phyloP scores from a whole-genome alignment of 768 basidiomycete genomes.

The Lepiota venenata region DNA sequence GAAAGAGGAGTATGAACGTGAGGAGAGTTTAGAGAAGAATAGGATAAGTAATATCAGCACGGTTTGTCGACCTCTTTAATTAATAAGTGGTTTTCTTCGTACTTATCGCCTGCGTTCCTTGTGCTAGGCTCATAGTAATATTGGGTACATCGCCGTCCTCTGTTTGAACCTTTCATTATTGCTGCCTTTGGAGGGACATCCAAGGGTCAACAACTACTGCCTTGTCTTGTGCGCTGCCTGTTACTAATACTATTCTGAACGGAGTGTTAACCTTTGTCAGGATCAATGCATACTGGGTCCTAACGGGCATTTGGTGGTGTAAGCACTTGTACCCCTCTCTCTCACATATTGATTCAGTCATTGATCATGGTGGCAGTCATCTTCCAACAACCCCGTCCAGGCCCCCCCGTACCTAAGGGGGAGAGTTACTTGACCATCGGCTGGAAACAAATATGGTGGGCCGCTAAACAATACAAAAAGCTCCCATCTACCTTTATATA shows the following conservation, averaged over 20 bases:
- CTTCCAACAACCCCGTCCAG: slow-evolving; percentile 82
- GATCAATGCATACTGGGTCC: slow-evolving; percentile 73
- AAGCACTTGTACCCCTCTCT: slow-evolving; percentile 21
- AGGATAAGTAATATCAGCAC: slow-evolving; percentile 83
- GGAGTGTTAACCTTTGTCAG: slow-evolving; percentile 27
- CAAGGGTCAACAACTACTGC: slow-evolving; percentile 71
- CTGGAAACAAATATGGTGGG: slow-evolving; percentile 87
- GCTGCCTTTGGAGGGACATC: slow-evolving; percentile 52
- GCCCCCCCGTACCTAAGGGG: slow-evolving; percentile 73
- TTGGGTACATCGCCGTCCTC: slow-evolving; percentile 67
- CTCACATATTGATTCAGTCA: neutral
- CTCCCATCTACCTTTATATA: slow-evolving; percentile 84
- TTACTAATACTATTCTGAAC: neutral
- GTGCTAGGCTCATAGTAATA: slow-evolving; percentile 60
- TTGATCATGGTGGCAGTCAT: slow-evolving; percentile 47
- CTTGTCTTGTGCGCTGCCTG: slow-evolving; percentile 56
- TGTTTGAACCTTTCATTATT: slow-evolving; percentile 69
- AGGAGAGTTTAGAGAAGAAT: slow-evolving; percentile 82
- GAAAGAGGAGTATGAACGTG: slow-evolving; percentile 62
- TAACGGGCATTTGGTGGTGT: slow-evolving; percentile 90
- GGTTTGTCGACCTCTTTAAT: slow-evolving; percentile 31
- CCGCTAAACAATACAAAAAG: slow-evolving; percentile 69
- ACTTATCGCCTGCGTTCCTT: neutral
- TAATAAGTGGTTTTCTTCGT: neutral
- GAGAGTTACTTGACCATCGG: slow-evolving; percentile 79